Percentiles rank a stretch among this genome's conserved stretches.
Evolutionary conservation across 805 yeast genomes (phyloP).

Genomic region (Metschnikowia picachoensis): DNA sequence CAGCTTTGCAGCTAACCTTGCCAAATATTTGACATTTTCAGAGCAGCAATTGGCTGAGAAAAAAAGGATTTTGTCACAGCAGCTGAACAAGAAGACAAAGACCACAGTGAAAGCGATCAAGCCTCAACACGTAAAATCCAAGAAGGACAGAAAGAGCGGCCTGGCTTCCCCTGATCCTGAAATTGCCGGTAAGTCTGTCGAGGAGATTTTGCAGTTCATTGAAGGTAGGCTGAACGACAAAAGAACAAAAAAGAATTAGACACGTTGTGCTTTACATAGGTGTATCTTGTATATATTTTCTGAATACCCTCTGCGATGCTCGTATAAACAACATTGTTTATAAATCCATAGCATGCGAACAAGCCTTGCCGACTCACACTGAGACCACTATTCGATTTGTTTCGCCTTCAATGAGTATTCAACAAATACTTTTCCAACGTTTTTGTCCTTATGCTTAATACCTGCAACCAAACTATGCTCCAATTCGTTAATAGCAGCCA

Average conservation of each 20-base stretch:
- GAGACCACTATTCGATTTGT: background rate
- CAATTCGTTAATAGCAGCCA: constrained; percentile 8
- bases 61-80: constrained; percentile 21
- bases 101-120: constrained; percentile 16
- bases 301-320: background rate
- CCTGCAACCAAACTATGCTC: constrained; percentile 15
- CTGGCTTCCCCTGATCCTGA: constrained; percentile 41
- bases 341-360: no score
- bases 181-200: constrained; percentile 62
- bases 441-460: constrained; percentile 11
- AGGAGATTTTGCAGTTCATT: constrained; percentile 67
- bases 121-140: constrained; percentile 19
- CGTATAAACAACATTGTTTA: no score
- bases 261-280: background rate
- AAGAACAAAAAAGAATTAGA: constrained; percentile 15
- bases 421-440: constrained; percentile 17
- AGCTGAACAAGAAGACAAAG: constrained; percentile 19
- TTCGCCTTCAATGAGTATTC: constrained; percentile 9
- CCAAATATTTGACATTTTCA: constrained; percentile 43
- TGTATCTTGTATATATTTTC: constrained; percentile 8
- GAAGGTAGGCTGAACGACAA: constrained; percentile 46
- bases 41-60: constrained; percentile 36
- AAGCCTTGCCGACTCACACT: no score
- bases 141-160: constrained; percentile 14
- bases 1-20: constrained; percentile 59